phyloP scores from a whole-genome alignment of 768 basidiomycete species.

The Mycena latifolia region DNA sequence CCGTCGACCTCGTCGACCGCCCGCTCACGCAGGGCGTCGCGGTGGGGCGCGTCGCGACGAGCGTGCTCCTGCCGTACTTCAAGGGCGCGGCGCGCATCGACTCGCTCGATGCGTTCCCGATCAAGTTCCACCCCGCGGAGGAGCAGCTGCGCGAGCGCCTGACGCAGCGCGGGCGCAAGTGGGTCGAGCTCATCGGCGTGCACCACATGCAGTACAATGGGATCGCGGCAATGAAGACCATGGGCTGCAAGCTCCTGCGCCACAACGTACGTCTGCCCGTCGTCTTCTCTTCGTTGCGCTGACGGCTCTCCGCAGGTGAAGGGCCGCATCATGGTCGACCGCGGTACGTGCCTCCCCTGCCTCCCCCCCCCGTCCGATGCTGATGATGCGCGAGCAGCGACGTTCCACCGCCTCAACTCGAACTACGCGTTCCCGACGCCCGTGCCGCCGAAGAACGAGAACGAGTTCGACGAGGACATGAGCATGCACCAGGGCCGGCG shows the following conservation, averaged over 20 bases:
- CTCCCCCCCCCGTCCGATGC: neutral
- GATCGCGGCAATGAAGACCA: conserved; percentile 55
- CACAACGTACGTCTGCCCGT: conserved; percentile 57
- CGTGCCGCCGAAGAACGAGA: conserved; percentile 42
- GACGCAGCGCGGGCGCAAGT: conserved; percentile 66
- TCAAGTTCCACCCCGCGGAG: conserved; percentile 63
- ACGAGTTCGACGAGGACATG: neutral
- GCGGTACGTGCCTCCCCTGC: conserved; percentile 48
- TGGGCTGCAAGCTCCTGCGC: conserved; percentile 52
- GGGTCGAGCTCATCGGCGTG: conserved; percentile 64
- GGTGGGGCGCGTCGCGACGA: conserved; percentile 55
- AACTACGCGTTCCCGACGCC: conserved; percentile 61
- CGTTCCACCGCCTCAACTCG: conserved; percentile 65
- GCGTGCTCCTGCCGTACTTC: conserved; percentile 56
- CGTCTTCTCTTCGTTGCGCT: neutral
- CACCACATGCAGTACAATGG: conserved; percentile 72
- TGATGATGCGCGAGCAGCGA: conserved; percentile 42
- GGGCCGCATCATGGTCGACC: conserved; percentile 72
- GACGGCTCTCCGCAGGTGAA: conserved; percentile 52
- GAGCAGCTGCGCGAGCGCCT: conserved; percentile 55
- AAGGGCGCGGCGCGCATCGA: conserved; percentile 65
- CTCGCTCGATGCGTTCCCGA: conserved; percentile 63
- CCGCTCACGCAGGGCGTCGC: conserved; percentile 47
- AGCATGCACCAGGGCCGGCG: neutral
- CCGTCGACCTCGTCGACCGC: conserved; percentile 63